Conservation (phyloP, 306 rosid genomes). For the Boehmeria nivea region DNA sequence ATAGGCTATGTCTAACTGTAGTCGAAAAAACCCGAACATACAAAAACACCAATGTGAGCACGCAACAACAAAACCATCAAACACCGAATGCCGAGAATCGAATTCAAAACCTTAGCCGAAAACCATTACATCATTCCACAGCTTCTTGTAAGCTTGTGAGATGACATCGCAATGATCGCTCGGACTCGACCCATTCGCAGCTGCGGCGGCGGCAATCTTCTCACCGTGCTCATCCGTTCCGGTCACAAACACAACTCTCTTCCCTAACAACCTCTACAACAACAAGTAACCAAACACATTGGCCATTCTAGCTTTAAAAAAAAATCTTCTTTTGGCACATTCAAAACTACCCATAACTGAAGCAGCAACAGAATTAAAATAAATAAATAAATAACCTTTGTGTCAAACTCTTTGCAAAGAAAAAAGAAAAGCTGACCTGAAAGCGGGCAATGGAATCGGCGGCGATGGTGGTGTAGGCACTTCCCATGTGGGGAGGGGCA, state of each 20-base stretch:
- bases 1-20: slow-evolving; percentile 77
- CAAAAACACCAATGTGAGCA: slow-evolving; percentile 1
- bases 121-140: slow-evolving; percentile 67
- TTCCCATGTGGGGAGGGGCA: slow-evolving; percentile 98
- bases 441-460: slow-evolving; percentile 96
- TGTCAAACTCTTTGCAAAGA: no score
- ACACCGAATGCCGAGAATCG: no score
- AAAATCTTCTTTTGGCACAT: background rate
- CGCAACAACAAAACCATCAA: background rate
- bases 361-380: no score
- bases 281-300: slow-evolving; percentile 8
- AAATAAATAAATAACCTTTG: no score
- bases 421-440: slow-evolving; percentile 39
- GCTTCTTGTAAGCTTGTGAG: slow-evolving; percentile 63
- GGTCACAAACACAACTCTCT: slow-evolving; percentile 74
- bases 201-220: slow-evolving; percentile 88
- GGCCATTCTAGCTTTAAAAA: slow-evolving; percentile 8
- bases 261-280: slow-evolving; percentile 65
- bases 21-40: background rate
- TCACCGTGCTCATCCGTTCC: slow-evolving; percentile 98
- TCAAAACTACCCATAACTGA: no score
- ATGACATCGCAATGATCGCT: slow-evolving; percentile 73
- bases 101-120: background rate
- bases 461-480: slow-evolving; percentile 95
- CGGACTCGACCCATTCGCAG: slow-evolving; percentile 62